A percentile compares a stretch with the other conserved stretches of the same genome.
Evolutionary conservation across 2,329 filamentous ascomycete species (phyloP).

Genomic region (Trichoderma arundinaceum): DNA sequence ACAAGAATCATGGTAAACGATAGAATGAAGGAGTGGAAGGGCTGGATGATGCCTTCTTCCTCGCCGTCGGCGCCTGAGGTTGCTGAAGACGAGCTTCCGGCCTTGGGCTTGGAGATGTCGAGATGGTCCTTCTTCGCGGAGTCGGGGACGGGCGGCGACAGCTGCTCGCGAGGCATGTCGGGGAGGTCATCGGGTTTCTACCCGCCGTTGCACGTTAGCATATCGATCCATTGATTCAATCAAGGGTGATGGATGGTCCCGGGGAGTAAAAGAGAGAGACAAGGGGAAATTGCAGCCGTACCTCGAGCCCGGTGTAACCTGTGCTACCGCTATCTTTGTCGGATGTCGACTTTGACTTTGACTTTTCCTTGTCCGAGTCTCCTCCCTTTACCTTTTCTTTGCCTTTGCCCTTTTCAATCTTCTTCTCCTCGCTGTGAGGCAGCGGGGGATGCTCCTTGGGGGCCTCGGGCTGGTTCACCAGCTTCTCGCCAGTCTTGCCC

Average conservation of each 20-base stretch:
- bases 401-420: slow-evolving; percentile 54
- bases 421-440: slow-evolving; percentile 80
- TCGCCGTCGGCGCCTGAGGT: slow-evolving; percentile 44
- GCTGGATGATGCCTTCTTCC: slow-evolving; percentile 71
- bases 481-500: slow-evolving; percentile 66
- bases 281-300: slow-evolving; percentile 32
- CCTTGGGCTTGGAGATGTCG: slow-evolving; percentile 48
- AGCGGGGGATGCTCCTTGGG: slow-evolving; percentile 86
- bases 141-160: slow-evolving; percentile 71
- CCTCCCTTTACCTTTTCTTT: slow-evolving; percentile 40
- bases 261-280: background rate
- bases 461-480: slow-evolving; percentile 76
- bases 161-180: slow-evolving; percentile 75
- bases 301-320: slow-evolving; percentile 47
- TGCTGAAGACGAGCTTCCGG: slow-evolving; percentile 9
- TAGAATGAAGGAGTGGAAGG: slow-evolving; percentile 85
- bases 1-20: slow-evolving; percentile 97
- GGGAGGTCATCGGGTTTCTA: slow-evolving; percentile 85
- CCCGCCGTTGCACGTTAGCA: slow-evolving; percentile 35
- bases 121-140: slow-evolving; percentile 69
- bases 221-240: background rate
- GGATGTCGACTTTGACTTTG: slow-evolving; percentile 48
- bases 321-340: slow-evolving; percentile 48
- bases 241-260: no score
- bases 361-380: slow-evolving; percentile 44